Evolutionary conservation across 2,329 filamentous ascomycete genomes (phyloP).

Genomic region (Chaetomium olivaceum): DNA sequence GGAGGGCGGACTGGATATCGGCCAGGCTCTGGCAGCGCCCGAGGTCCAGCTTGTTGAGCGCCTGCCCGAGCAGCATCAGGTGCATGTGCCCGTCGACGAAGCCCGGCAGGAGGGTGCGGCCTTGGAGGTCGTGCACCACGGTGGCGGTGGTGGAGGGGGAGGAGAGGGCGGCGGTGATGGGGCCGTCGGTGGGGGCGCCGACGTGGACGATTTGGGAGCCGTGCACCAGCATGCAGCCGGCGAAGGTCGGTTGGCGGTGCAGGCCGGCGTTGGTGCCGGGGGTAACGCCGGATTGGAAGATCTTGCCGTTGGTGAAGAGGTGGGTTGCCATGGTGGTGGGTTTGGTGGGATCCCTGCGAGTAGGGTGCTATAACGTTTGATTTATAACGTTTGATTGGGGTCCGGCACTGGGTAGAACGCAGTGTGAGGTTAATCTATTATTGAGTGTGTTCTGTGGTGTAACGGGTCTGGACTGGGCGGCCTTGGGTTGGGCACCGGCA

Average conservation of each 20-base stretch:
- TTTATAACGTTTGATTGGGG: background rate
- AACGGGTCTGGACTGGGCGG: background rate
- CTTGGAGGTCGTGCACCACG: conserved; percentile 39
- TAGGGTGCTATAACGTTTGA: too few relatives aligned
- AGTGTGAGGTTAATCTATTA: background rate
- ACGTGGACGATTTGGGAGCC: conserved; percentile 41
- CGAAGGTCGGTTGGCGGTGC: conserved; percentile 38
- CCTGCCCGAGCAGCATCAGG: conserved; percentile 55
- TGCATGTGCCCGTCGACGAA: conserved; percentile 62
- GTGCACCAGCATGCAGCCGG: conserved; percentile 42
- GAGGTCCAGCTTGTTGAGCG: conserved; percentile 53
- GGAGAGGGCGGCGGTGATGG: conserved; percentile 35
- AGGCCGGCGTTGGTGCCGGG: conserved; percentile 32
- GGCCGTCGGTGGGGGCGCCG: conserved; percentile 38
- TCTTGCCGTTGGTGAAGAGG: conserved; percentile 49
- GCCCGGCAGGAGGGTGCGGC: conserved; percentile 51
- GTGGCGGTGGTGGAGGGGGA: conserved; percentile 26
- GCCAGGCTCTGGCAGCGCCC: conserved; percentile 47
- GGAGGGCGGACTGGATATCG: conserved; percentile 52
- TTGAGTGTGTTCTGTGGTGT: background rate
- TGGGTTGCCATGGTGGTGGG: conserved; percentile 21
- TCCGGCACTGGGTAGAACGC: background rate
- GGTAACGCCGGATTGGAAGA: conserved; percentile 41
- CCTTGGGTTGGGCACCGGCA: background rate
- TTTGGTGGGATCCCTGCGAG: background rate